Evolutionary conservation across 1,284 basidiomycete species (phyloP), one percentile per base, ranked within the genome.

Genomic region (Abortiporus biennis): DNA sequence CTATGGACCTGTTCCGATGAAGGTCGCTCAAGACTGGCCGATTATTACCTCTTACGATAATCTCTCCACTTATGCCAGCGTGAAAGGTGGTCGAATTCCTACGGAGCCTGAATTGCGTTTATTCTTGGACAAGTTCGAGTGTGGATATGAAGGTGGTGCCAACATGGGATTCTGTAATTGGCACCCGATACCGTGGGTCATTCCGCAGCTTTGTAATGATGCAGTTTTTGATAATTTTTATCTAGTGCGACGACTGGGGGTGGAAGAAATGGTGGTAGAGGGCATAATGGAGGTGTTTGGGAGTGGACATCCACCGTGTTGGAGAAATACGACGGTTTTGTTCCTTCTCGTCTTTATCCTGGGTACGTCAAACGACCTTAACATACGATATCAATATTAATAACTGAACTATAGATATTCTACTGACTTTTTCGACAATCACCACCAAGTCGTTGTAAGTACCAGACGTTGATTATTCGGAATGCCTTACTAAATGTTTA

Each of bases 221-320:
- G 16, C 12, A 21, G 21, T 42, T 23, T 38, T 23, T 29, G 34
- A 5, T 24, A 23, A 17, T 12, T 19, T 16, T 16, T 9, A 42
- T 9, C n/a, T 41, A 86, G 83, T 32, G 75, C 80, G 19, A 85
- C 84, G 38, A 78, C 71, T 4, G 85, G 78, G 39, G 59, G 66
- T 46, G 62, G 61, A 41, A 65, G 61, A 47, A 51, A 59, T 32
- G 68, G 60, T 25, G 74, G 76, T 2, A 73, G 66, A 57, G 84
- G 85, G 20, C 81, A 84, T 53, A 97, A 98, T 53, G 95, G 95
- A 15, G 95, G 95, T 15, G 85, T 96, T n/a, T 99, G 93, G 92
- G 93, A 97, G 67, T 98, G 94, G 94, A 97, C 95, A 3, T 85
- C 83, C 19, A 93, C 92, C 5, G 51, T 72, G 21, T 78, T 95